A percentile compares a stretch with the other conserved stretches of the same genome.
Conservation (phyloP, 768 basidiomycete genomes). For the Inosperma sp. region DNA sequence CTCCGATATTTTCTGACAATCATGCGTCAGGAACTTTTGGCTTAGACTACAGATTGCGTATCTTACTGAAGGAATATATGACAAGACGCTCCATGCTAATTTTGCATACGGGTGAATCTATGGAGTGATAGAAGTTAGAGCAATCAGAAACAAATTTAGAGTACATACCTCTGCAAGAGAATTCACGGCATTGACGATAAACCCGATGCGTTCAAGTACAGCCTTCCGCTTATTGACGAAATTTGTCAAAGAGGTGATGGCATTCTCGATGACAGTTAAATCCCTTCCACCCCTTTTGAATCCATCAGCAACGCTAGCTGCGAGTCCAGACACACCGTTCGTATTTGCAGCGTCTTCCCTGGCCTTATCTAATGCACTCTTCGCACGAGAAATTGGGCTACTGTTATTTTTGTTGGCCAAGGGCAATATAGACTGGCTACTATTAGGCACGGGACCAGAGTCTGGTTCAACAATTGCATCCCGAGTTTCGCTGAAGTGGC, state of each 20-base stretch:
- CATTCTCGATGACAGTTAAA: too few species aligned
- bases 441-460: too few species aligned
- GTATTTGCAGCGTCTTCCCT: too few species aligned
- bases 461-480: too few species aligned
- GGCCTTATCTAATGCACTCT: too few species aligned
- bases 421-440: too few species aligned
- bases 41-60: background rate
- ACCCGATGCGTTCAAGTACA: slow-evolving; percentile 9
- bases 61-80: slow-evolving; percentile 1
- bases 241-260: background rate
- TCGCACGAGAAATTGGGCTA: too few species aligned
- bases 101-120: background rate
- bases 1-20: background rate
- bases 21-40: background rate
- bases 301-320: too few species aligned
- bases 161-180: slow-evolving; percentile 6
- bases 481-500: too few species aligned
- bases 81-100: background rate
- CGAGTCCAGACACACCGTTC: too few species aligned
- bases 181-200: background rate
- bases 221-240: slow-evolving; percentile 15
- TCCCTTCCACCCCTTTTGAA: too few species aligned
- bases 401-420: too few species aligned
- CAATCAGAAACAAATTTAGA: background rate
- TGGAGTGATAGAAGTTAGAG: background rate